Percentiles rank a stretch among this genome's conserved stretches.
Conservation (phyloP, 2,329 filamentous ascomycete species). For the Tolypocladium sp. region DNA sequence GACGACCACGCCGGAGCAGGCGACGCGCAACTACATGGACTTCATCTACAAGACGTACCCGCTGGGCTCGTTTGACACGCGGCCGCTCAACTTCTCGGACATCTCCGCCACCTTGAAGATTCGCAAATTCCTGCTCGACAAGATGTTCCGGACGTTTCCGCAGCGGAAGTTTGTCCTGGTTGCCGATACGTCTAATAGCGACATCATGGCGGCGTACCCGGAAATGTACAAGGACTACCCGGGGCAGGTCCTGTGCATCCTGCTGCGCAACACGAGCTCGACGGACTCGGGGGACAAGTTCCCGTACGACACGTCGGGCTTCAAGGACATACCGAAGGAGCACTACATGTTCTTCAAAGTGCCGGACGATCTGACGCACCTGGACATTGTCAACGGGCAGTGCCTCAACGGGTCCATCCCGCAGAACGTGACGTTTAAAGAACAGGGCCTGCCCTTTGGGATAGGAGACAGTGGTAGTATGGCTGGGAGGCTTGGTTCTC, state of each 20-base stretch:
- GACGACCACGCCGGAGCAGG: constrained; percentile 71
- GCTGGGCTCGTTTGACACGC: constrained; percentile 66
- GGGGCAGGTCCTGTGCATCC: constrained; percentile 66
- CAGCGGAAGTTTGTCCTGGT: constrained; percentile 66
- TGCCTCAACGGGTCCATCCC: constrained; percentile 56
- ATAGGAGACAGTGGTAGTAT: constrained; percentile 23
- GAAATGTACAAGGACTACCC: constrained; percentile 57
- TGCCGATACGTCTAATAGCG: constrained; percentile 67
- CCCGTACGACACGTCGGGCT: constrained; percentile 66
- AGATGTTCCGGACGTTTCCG: constrained; percentile 67
- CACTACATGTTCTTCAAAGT: constrained; percentile 75
- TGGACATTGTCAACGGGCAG: constrained; percentile 60
- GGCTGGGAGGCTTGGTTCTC: constrained; percentile 13
- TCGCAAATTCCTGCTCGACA: constrained; percentile 59
- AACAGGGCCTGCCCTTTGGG: constrained; percentile 48
- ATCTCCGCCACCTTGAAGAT: constrained; percentile 62
- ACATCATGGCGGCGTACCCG: constrained; percentile 61
- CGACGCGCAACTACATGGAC: constrained; percentile 70
- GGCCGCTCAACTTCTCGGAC: constrained; percentile 73
- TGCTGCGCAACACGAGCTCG: constrained; percentile 63
- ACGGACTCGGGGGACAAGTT: constrained; percentile 61
- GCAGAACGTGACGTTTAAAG: constrained; percentile 64
- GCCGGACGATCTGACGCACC: constrained; percentile 55
- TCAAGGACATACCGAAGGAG: constrained; percentile 55
- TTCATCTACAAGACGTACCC: constrained; percentile 75